A percentile compares a stretch with the other conserved stretches of the same genome.
phyloP scores from a whole-genome alignment of 345 rosid species.

The Salix viminalis region DNA sequence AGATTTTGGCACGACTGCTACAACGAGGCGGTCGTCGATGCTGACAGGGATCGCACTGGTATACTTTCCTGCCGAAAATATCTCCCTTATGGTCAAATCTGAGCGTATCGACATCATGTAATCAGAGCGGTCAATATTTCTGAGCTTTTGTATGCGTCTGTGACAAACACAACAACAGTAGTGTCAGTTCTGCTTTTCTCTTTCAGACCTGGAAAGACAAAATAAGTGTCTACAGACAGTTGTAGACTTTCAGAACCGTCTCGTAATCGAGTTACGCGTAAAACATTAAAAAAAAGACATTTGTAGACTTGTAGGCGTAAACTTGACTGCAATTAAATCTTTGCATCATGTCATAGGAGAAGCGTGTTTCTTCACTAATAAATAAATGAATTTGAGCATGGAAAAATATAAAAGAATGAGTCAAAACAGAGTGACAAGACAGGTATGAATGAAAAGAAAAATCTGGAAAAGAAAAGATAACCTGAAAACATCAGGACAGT shows the following conservation, averaged over 20 bases:
- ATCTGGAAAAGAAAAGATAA: neutral
- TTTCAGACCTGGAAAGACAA: neutral
- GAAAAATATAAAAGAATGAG: neutral
- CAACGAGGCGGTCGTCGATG: conserved; percentile 36
- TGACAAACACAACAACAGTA: neutral
- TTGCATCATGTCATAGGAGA: too few relatives aligned
- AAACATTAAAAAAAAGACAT: neutral
- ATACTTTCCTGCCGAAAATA: conserved; percentile 33
- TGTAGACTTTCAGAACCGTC: too few relatives aligned
- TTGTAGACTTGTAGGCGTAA: too few relatives aligned
- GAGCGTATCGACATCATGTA: conserved; percentile 42
- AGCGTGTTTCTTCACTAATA: too few relatives aligned
- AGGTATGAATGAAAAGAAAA: neutral
- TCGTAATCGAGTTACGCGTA: too few relatives aligned
- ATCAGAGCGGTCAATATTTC: conserved; percentile 38
- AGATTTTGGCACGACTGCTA: conserved; percentile 47
- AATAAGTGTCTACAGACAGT: neutral
- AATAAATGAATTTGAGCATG: too few relatives aligned
- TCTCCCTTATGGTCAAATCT: conserved; percentile 39
- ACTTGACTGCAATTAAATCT: too few relatives aligned
- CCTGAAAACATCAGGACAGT: conserved; percentile 57
- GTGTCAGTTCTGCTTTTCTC: neutral
- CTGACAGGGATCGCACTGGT: conserved; percentile 38
- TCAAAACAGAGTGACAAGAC: neutral
- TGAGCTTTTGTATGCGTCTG: conserved; percentile 45